phyloP scores from a whole-genome alignment of 345 rosid genomes.

The Orychophragmus violaceus region DNA sequence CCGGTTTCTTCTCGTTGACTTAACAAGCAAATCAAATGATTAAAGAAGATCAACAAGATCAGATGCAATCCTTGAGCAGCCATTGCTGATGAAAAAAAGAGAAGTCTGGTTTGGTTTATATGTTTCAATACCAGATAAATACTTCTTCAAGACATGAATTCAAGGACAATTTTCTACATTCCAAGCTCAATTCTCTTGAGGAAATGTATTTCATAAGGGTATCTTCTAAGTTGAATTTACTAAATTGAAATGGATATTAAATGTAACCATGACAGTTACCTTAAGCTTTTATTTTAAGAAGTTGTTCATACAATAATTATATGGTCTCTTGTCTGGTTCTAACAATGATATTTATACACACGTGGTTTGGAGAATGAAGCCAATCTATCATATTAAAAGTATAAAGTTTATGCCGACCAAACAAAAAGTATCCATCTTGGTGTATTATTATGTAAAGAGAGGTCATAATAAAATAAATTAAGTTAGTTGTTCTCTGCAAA shows the following conservation, averaged over 20 bases:
- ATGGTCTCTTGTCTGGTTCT: constrained; percentile 15
- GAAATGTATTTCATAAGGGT: background rate
- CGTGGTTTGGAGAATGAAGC: constrained; percentile 9
- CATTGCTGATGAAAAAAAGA: constrained; percentile 15
- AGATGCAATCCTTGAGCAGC: background rate
- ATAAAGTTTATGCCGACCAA: background rate
- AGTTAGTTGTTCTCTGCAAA: background rate
- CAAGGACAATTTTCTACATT: background rate
- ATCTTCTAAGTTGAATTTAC: background rate
- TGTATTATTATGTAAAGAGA: background rate
- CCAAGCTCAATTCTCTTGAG: background rate
- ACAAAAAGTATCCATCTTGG: background rate
- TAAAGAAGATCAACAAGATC: background rate
- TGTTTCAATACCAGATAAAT: background rate
- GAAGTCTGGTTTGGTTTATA: background rate
- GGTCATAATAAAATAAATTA: background rate
- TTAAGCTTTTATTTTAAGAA: background rate
- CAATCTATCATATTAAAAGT: background rate
- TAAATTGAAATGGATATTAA: background rate
- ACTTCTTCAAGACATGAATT: background rate
- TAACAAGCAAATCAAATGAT: constrained; percentile 9
- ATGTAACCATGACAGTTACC: constrained; percentile 1
- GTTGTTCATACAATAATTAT: background rate
- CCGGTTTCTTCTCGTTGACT: constrained; percentile 18
- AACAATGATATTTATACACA: constrained; percentile 5